Evolutionary conservation across 768 basidiomycete species (phyloP).

Genomic region (Strobilomyces echinocephalus): DNA sequence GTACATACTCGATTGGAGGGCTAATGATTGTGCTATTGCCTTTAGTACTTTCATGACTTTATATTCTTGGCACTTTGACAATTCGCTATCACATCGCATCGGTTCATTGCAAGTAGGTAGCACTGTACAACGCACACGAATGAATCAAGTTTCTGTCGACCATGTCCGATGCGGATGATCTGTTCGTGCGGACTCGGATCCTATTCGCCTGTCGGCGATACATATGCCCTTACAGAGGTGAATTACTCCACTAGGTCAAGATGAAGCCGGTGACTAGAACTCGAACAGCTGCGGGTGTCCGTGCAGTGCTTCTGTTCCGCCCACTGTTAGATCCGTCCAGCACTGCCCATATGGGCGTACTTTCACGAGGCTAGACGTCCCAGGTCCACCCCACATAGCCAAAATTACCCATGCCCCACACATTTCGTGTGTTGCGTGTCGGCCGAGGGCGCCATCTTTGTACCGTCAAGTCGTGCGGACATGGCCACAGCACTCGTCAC

Average conservation of each 20-base stretch:
- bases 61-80: conserved; percentile 29
- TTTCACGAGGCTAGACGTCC: conserved; percentile 1
- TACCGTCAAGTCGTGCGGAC: conserved; percentile 9
- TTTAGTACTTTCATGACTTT: conserved; percentile 21
- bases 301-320: conserved; percentile 11
- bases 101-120: conserved; percentile 24
- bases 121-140: conserved; percentile 24
- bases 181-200: neutral
- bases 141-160: neutral
- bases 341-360: conserved; percentile 9
- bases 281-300: conserved; percentile 10
- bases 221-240: neutral
- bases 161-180: neutral
- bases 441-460: conserved; percentile 23
- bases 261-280: conserved; percentile 1
- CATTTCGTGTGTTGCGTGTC: conserved; percentile 17
- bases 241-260: neutral
- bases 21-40: conserved; percentile 29
- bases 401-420: conserved; percentile 25
- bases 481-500: conserved; percentile 10
- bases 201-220: conserved; percentile 1
- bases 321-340: conserved; percentile 20
- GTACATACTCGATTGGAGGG: conserved; percentile 28
- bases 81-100: conserved; percentile 28
- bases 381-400: conserved; percentile 13